A percentile compares a stretch with the other conserved stretches of the same genome.
phyloP scores from a whole-genome alignment of 176 grass and related monocot species.

The Musa beccarii region DNA sequence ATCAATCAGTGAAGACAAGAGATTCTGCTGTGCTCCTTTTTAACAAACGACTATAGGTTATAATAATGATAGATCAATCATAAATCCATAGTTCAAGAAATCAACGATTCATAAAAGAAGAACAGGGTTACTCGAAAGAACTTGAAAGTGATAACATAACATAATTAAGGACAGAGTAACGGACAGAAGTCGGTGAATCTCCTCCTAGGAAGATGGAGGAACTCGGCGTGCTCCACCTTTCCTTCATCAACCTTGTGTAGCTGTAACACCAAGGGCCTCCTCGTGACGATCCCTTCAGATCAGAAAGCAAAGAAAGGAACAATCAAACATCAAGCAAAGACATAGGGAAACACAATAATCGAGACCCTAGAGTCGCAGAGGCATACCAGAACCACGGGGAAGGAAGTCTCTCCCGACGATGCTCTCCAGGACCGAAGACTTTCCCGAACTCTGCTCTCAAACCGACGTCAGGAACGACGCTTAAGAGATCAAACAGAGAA shows the following conservation, averaged over 20 bases:
- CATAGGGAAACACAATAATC: neutral
- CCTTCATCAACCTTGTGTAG: slow-evolving; percentile 39
- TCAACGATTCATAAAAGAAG: neutral
- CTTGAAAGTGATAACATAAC: neutral
- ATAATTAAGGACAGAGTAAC: neutral
- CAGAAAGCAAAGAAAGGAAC: neutral
- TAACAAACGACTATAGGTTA: neutral
- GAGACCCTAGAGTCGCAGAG: neutral
- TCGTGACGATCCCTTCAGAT: slow-evolving; percentile 55
- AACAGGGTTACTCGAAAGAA: neutral
- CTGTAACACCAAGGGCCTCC: slow-evolving; percentile 56
- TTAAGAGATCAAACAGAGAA: slow-evolving; percentile 1
- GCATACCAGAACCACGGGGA: slow-evolving; percentile 60
- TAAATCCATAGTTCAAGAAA: neutral
- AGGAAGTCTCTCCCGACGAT: slow-evolving; percentile 65
- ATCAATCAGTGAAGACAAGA: neutral
- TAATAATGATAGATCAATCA: neutral
- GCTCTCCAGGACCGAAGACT: slow-evolving; percentile 71
- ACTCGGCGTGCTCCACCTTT: slow-evolving; percentile 51
- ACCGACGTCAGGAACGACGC: neutral
- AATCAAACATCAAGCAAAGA: neutral
- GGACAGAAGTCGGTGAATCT: slow-evolving; percentile 65
- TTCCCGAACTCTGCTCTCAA: slow-evolving; percentile 54
- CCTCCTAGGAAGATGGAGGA: slow-evolving; percentile 46
- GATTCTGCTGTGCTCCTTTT: neutral